Evolutionary conservation across 106 monocot genomes (phyloP), one percentile per base, ranked within the genome.

Genomic region (Dioscorea dumetorum): DNA sequence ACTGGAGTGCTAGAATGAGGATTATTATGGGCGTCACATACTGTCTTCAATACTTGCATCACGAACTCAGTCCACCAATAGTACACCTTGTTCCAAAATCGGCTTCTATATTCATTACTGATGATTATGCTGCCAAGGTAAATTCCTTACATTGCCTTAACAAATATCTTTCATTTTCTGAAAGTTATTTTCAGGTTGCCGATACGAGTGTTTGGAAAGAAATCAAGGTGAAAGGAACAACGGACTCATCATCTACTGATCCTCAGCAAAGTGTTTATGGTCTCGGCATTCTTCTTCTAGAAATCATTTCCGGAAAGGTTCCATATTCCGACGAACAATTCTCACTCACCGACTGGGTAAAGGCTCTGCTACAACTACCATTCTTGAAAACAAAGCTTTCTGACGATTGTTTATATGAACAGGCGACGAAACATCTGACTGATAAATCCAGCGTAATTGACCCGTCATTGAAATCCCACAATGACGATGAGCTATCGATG

Each of bases 81-180:
- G 23, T 65, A n/a, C 76, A 77, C 67, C 69, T 75, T 49, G 62
- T 81, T 60, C 50, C 91, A 34, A 70, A 75, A 9, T 88, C 90
- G 19, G 70, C 60, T 51, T 66, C 66, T n/a, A 58, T 95, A 12
- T 82, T 69, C 48, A 34, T 95, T 69, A 88, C 91, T 2, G 91
- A 95, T 72, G 95, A 95, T 70, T 91, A 67, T 77, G 83, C 95
- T 58, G 88, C 91, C 56, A 95, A 95, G 85, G 95, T 90, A 78
- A 24, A 63, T 41, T 41, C 41, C 41, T 41, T 10, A 9, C 12
- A 17, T 22, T 49, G 53, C 2, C 3, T 22, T 23, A 15, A 62
- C 16, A 57, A 64, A 60, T 60, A 8, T 18, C 21, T 12, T 61
- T 54, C 14, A 35, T n/a, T 52, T 22, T 58, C 12, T 10, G 48